Base-by-base conservation (phyloP, 2,329 filamentous ascomycete species). In the Xylaria sp. region DNA sequence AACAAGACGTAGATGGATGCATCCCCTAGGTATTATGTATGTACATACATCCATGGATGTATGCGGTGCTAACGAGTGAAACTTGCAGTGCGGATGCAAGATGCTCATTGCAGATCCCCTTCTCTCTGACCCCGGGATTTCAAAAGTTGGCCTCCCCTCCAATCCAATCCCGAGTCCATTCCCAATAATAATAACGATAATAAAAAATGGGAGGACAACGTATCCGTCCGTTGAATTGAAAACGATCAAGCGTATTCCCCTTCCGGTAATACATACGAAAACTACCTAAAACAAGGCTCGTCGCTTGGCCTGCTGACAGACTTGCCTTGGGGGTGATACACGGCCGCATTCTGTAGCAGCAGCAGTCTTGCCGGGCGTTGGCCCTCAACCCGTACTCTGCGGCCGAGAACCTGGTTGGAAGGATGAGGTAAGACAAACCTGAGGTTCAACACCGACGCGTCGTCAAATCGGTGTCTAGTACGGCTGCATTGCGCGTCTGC, bases 341-440 rank as follows among this genome's bases (percentile, higher is more conserved):
- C n/a, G n/a, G n/a, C n/a, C n/a, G n/a, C n/a, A n/a, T n/a, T n/a
- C n/a, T n/a, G n/a, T n/a, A n/a, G n/a, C n/a, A n/a, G n/a, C n/a
- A n/a, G n/a, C n/a, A n/a, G n/a, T n/a, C n/a, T n/a, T n/a, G n/a
- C n/a, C n/a, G n/a, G n/a, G n/a, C n/a, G n/a, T n/a, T n/a, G n/a
- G n/a, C n/a, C n/a, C n/a, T n/a, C n/a, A n/a, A n/a, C n/a, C n/a
- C n/a, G n/a, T n/a, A n/a, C n/a, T n/a, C n/a, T n/a, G n/a, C n/a
- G n/a, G n/a, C n/a, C n/a, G n/a, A n/a, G n/a, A n/a, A n/a, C n/a
- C n/a, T n/a, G 26, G 13, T 8, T 11, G 43, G 16, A 11, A 24
- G 43, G 43, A 45, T 37, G 43, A 45, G 43, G 43, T 45, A 26
- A 45, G 43, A 45, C 24, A 37, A 21, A 26, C 17, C 7, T 13